Percentiles rank a stretch among this genome's conserved stretches.
Evolutionary conservation across 208 protist species (phyloP).

Genomic region (Trypanosoma melophagium): DNA sequence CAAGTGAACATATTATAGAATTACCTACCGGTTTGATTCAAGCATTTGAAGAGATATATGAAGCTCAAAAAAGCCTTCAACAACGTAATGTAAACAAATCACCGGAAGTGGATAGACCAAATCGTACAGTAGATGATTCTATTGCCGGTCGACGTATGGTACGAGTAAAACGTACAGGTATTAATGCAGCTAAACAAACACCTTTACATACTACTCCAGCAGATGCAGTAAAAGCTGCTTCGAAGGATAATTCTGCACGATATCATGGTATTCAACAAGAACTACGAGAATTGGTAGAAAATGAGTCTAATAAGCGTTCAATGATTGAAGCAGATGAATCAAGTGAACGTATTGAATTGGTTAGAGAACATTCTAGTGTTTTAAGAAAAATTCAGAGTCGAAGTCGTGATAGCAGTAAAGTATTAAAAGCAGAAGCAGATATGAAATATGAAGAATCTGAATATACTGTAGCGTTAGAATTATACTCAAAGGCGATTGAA

Average conservation of each 20-base stretch:
- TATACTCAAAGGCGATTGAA: constrained; percentile 84
- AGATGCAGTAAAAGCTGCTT: constrained; percentile 17
- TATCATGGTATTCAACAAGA: constrained; percentile 18
- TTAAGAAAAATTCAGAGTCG: constrained; percentile 13
- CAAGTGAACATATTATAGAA: constrained; percentile 26
- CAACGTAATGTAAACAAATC: not conserved
- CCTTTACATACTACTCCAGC: not conserved
- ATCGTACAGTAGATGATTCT: constrained; percentile 14
- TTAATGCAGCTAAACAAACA: not conserved
- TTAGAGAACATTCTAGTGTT: constrained; percentile 15
- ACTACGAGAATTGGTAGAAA: constrained; percentile 35
- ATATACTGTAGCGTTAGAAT: constrained; percentile 79
- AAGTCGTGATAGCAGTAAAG: constrained; percentile 43
- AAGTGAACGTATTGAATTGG: constrained; percentile 23
- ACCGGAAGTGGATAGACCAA: not conserved
- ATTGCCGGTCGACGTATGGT: constrained; percentile 30
- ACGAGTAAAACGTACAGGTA: constrained; percentile 29
- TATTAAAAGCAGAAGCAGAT: constrained; percentile 81
- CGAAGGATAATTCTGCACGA: not conserved
- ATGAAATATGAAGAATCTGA: constrained; percentile 79
- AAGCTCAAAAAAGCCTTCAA: constrained; percentile 5
- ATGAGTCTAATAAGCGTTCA: constrained; percentile 27
- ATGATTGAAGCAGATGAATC: constrained; percentile 21
- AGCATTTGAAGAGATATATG: constrained; percentile 33
- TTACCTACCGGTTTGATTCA: constrained; percentile 35